phyloP scores from a whole-genome alignment of 306 rosid species.

The Spatholobus suberectus region DNA sequence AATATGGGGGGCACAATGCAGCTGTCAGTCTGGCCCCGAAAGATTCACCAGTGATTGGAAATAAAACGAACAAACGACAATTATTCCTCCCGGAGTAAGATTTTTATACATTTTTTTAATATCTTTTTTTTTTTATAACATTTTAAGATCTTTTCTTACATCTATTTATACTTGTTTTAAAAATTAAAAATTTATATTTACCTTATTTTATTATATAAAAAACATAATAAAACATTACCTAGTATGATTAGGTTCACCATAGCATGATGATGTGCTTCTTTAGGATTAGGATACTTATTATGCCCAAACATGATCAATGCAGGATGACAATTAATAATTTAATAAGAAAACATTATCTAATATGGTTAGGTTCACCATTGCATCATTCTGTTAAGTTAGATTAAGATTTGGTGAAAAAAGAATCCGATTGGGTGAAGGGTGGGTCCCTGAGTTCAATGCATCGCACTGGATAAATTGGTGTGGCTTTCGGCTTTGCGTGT shows the following conservation, averaged over 20 bases:
- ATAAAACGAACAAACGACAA: neutral
- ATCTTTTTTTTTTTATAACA: too few species aligned
- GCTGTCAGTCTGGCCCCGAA: neutral
- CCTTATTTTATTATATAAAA: too few species aligned
- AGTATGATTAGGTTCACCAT: neutral
- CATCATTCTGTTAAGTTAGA: constrained; percentile 33
- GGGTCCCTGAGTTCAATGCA: constrained; percentile 23
- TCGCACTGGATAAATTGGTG: neutral
- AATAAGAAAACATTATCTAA: neutral
- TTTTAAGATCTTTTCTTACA: too few species aligned
- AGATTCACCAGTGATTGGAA: neutral
- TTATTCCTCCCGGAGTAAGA: neutral
- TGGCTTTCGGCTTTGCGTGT: constrained; percentile 11
- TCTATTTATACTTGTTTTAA: neutral
- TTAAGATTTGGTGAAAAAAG: constrained; percentile 19
- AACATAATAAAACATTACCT: too few species aligned
- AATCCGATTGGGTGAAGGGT: constrained; percentile 40
- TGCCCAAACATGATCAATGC: neutral
- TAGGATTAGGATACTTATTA: neutral
- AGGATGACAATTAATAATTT: neutral
- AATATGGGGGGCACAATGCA: neutral
- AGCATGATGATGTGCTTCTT: neutral
- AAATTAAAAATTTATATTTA: neutral
- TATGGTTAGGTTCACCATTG: constrained; percentile 45
- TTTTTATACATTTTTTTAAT: too few species aligned